These are phyloP conservation scores for Leucosporidium creatinivorum DNA, from an alignment of 768 basidiomycete genomes.

Conservation along the genomic window DNA sequence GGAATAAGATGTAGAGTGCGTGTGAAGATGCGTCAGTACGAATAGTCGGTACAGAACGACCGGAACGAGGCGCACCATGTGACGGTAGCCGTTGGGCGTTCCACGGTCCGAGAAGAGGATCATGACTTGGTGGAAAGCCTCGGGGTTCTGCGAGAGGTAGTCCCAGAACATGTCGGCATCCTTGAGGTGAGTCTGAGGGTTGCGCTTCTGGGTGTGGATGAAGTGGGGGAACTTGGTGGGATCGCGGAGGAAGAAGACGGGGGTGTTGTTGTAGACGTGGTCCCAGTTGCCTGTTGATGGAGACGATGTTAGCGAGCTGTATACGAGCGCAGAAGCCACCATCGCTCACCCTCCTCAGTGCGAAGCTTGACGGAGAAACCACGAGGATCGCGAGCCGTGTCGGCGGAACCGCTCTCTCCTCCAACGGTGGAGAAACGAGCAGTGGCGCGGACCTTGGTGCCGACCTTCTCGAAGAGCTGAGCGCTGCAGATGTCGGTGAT, in stretches of 20 bases:
- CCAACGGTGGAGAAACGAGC: slow-evolving; percentile 46
- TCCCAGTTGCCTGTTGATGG: slow-evolving; percentile 42
- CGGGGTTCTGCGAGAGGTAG: slow-evolving; percentile 45
- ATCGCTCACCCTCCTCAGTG: slow-evolving; percentile 43
- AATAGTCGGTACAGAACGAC: too few relatives aligned
- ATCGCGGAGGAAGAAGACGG: slow-evolving; percentile 43
- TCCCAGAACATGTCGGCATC: slow-evolving; percentile 59
- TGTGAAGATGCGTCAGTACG: too few relatives aligned
- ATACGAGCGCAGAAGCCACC: too few relatives aligned
- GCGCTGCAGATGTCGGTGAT: slow-evolving; percentile 44
- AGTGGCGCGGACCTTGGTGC: slow-evolving; percentile 39
- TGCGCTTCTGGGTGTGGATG: slow-evolving; percentile 51
- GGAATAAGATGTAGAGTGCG: too few relatives aligned
- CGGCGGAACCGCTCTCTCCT: slow-evolving; percentile 46
- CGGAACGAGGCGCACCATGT: slow-evolving; percentile 43
- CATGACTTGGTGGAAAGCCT: slow-evolving; percentile 47
- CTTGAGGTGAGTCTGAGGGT: slow-evolving; percentile 84
- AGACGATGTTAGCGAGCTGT: too few relatives aligned
- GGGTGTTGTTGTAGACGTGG: slow-evolving; percentile 42
- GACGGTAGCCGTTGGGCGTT: slow-evolving; percentile 53
- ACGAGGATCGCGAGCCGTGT: slow-evolving; percentile 46
- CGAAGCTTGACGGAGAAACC: slow-evolving; percentile 47
- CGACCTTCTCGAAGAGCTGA: slow-evolving; percentile 43
- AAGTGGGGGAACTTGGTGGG: slow-evolving; percentile 47
- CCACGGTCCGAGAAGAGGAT: slow-evolving; percentile 47